These are phyloP conservation scores for Mycogone perniciosa DNA, from an alignment of 2,329 filamentous ascomycete genomes.

Conservation along the genomic window DNA sequence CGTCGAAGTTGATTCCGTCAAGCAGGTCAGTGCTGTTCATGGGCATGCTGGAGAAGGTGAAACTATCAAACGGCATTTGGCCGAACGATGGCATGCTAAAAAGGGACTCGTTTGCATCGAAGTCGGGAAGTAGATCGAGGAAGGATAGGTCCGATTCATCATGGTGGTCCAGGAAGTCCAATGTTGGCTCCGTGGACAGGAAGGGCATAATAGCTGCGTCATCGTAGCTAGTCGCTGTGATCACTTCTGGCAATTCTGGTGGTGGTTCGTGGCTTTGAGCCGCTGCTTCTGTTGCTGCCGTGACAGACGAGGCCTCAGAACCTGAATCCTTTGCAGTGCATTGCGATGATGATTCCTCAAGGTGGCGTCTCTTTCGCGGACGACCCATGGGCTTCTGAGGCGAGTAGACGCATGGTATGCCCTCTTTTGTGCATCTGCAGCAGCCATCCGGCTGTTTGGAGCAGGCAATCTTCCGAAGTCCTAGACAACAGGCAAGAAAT, in stretches of 20 bases:
- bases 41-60: slow-evolving; percentile 13
- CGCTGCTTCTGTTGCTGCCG: neutral
- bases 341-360: slow-evolving; percentile 21
- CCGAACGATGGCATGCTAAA: neutral
- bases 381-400: slow-evolving; percentile 61
- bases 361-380: slow-evolving; percentile 49
- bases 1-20: slow-evolving; percentile 28
- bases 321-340: neutral
- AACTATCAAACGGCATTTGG: slow-evolving; percentile 4
- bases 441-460: slow-evolving; percentile 57
- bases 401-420: slow-evolving; percentile 54
- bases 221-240: neutral
- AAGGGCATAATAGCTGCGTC: neutral
- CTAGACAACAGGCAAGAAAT: slow-evolving; percentile 31
- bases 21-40: slow-evolving; percentile 24
- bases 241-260: neutral
- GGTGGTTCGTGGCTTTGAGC: neutral
- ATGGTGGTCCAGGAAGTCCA: slow-evolving; percentile 30
- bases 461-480: slow-evolving; percentile 58
- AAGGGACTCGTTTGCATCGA: slow-evolving; percentile 1
- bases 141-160: slow-evolving; percentile 27
- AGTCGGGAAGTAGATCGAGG: slow-evolving; percentile 29
- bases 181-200: slow-evolving; percentile 23
- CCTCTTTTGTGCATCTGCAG: slow-evolving; percentile 51
- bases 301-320: neutral